These are phyloP conservation scores for Nakataea oryzae DNA, from an alignment of 2,329 filamentous ascomycete species.

Conservation along the genomic window DNA sequence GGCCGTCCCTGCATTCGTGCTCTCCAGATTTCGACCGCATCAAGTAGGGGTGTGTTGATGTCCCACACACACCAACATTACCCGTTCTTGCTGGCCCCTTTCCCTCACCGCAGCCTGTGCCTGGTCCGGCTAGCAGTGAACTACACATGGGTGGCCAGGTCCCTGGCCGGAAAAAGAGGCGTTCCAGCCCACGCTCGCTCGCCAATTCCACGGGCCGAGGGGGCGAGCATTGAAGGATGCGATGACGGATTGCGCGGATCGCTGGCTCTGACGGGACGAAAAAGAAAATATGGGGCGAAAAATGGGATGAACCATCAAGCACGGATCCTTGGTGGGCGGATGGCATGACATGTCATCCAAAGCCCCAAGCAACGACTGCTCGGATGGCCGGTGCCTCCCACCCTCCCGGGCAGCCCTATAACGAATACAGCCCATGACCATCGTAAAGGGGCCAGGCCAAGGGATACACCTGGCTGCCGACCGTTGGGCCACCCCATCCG, in stretches of 20 bases:
- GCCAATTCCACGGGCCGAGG: background rate
- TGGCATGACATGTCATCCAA: background rate
- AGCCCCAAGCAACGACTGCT: too few species aligned
- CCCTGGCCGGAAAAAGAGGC: background rate
- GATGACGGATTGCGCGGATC: background rate
- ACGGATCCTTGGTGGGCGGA: background rate
- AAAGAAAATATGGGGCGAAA: background rate
- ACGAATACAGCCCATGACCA: background rate
- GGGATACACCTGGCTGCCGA: background rate
- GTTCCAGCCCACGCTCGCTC: background rate
- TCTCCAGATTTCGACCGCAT: background rate
- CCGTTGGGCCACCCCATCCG: background rate
- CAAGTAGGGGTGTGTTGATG: background rate
- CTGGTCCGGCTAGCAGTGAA: background rate
- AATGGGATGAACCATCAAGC: background rate
- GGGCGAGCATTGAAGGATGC: background rate
- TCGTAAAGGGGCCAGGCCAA: background rate
- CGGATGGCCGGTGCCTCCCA: too few species aligned
- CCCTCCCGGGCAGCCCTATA: background rate
- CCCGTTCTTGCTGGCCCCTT: background rate
- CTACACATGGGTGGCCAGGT: background rate
- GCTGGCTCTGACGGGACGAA: background rate
- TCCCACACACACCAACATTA: background rate
- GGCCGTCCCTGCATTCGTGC: background rate
- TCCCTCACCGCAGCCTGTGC: background rate